Evolutionary conservation across 306 rosid species (phyloP), one percentile per base, ranked within the genome.

Genomic region (Psophocarpus tetragonolobus): DNA sequence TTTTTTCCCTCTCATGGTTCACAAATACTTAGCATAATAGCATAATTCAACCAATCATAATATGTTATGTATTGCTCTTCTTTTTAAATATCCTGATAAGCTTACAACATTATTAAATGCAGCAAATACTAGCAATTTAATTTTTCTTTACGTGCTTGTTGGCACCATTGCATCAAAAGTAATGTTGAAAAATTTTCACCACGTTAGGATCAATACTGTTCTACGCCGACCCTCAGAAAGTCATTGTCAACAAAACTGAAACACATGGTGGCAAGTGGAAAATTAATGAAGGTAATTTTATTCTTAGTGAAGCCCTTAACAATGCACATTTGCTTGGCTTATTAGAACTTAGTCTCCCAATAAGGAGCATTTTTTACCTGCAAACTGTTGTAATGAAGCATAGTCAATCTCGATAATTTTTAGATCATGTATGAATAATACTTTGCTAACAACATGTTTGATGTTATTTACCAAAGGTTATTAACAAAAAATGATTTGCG

Each of bases 221-320:
- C 94, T 38, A 94, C 93, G 4, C 85, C 93, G 74, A 90, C 89
- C 82, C 93, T 92, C 74, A 84, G 78, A 76, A 92, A 88, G 82
- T 79, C 89, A 66, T 79, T 94, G 71, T 80, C 92, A 54, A 65
- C 90, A 48, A 89, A 90, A 84, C 68, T 94, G 84, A 92, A 91
- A 91, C 91, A 94, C 73, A 84, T 94, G 98, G 70, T 83, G 39
- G 81, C 82, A 73, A 87, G 71, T 56, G 96, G 98, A 80, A 94
- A 88, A 84, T 68, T 94, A 83, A 82, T 89, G 73, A 90, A 94
- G 98, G 98, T 94, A 92, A 69, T 48, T 56, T 65, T 26, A 30
- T 61, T 36, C 64, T 53, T 38, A 35, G 62, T 65, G 47, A 50
- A 68, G 69, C 74, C n/a, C 53, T 62, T 66, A 17, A 77, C 47